Conservation (phyloP, 495 filamentous ascomycete species). For the Annulohypoxylon bovei region DNA sequence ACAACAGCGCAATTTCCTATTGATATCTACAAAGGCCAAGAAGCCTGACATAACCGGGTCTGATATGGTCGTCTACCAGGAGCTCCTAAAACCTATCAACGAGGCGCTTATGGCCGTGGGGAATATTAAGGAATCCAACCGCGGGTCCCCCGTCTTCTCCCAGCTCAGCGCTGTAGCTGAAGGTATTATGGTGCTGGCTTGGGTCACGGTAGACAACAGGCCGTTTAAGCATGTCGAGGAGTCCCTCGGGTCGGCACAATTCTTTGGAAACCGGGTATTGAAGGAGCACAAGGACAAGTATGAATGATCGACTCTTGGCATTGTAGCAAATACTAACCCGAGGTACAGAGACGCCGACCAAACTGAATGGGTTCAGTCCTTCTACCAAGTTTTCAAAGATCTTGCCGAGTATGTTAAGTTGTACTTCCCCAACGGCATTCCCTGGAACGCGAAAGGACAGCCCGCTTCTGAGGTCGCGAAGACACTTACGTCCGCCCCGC, state of each 20-base stretch:
- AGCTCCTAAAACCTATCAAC: conserved; percentile 79
- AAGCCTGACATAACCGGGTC: conserved; percentile 80
- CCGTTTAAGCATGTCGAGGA: conserved; percentile 85
- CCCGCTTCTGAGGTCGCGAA: conserved; percentile 75
- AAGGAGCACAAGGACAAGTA: conserved; percentile 92
- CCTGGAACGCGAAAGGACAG: conserved; percentile 87
- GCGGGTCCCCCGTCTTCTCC: conserved; percentile 73
- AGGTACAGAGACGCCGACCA: conserved; percentile 73
- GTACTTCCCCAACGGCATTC: conserved; percentile 79
- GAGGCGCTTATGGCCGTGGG: conserved; percentile 77
- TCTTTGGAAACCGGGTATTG: conserved; percentile 90
- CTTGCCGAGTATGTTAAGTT: conserved; percentile 83
- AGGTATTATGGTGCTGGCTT: conserved; percentile 83
- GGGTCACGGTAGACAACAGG: conserved; percentile 82
- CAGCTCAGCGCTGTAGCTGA: conserved; percentile 89
- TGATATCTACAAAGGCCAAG: conserved; percentile 89
- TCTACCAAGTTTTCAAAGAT: conserved; percentile 85
- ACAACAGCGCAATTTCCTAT: conserved; percentile 85
- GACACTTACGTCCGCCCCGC: conserved; percentile 48
- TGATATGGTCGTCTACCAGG: conserved; percentile 71
- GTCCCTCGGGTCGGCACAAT: conserved; percentile 79
- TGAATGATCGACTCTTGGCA: conserved; percentile 31
- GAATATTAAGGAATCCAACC: conserved; percentile 80
- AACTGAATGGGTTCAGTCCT: conserved; percentile 85
- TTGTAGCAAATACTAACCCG: conserved; percentile 3